A percentile compares a stretch with the other conserved stretches of the same genome.
phyloP scores from a whole-genome alignment of 345 rosid species.

The Turnera subulata region DNA sequence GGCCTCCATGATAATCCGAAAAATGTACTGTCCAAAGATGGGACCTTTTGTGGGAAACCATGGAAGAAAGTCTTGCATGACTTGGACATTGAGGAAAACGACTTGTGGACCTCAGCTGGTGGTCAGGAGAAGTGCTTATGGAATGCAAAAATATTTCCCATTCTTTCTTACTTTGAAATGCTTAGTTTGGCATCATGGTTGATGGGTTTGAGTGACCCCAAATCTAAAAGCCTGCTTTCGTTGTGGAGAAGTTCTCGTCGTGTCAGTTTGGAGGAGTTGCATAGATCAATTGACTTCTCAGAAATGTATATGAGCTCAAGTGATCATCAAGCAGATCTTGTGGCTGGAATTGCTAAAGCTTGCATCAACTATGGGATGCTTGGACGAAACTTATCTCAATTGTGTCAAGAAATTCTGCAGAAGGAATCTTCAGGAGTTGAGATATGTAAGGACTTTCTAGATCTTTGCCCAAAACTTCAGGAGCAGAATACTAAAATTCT shows the following conservation, averaged over 20 bases:
- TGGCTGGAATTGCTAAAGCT: constrained; percentile 88
- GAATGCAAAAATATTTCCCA: constrained; percentile 86
- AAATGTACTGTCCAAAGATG: constrained; percentile 48
- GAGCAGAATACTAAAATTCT: constrained; percentile 79
- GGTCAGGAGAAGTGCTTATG: constrained; percentile 76
- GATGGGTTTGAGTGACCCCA: constrained; percentile 69
- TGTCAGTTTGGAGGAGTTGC: constrained; percentile 95
- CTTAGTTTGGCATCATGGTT: constrained; percentile 74
- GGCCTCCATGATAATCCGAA: constrained; percentile 98
- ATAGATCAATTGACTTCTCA: constrained; percentile 77
- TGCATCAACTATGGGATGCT: constrained; percentile 87
- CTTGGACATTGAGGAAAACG: constrained; percentile 63
- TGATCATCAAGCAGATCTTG: constrained; percentile 91
- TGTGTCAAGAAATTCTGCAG: constrained; percentile 84
- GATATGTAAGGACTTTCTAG: constrained; percentile 69
- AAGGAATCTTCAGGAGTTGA: constrained; percentile 53
- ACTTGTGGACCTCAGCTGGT: constrained; percentile 60
- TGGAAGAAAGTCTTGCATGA: constrained; percentile 70
- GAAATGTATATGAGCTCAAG: constrained; percentile 82
- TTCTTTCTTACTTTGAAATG: constrained; percentile 73
- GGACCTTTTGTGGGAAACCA: constrained; percentile 93
- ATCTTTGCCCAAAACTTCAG: constrained; percentile 60
- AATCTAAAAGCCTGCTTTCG: constrained; percentile 35
- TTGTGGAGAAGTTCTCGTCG: constrained; percentile 76
- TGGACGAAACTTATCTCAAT: constrained; percentile 74